Evolutionary conservation across 2,329 filamentous ascomycete species (phyloP), one percentile per base, ranked within the genome.

Genomic region (Cladosporium colombiae): DNA sequence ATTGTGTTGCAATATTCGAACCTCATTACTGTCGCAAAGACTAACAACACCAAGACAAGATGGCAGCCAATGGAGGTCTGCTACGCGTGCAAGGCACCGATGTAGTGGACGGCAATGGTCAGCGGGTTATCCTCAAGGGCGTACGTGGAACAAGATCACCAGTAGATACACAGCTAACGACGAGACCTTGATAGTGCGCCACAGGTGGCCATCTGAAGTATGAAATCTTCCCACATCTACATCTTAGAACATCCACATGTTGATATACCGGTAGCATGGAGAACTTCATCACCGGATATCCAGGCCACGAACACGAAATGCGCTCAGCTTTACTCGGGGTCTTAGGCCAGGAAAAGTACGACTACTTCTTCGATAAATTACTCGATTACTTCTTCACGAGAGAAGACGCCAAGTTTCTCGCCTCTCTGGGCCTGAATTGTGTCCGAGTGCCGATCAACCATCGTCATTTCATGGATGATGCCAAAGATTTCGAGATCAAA

Each of bases 201-300:
- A 66, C 64, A 27, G 67, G 67, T 13, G 67, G 67, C 4, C 68
- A 70, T 23, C 52, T 65, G 57, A 80, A 77, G 59, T 62, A 33
- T 29, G 57, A 13, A 37, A 10, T 25, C 21, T 29, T 14, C 0
- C 21, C 18, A 21, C 40, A 53, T 7, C 5, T n/a, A 13, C 14
- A 11, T 16, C 29, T 31, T 13, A 7, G 14, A 11, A 5, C 5
- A 55, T 33, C 8, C 50, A 33, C 16, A 55, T 10, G 4, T 33
- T 59, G 11, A 59, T 37, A 2, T 13, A 25, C 14, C 6, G 3
- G 18, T 86, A 62, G 59, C 25, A 64, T 64, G 62, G 85, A 87
- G 74, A 88, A 87, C 73, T 88, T 88, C 78, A 88, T 88, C 68
- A 86, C 84, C 1, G 86, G 86, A n/a, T 88, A 83, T 66, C 79